Conservation (phyloP, 495 filamentous ascomycete genomes). For the Tuber aestivum region DNA sequence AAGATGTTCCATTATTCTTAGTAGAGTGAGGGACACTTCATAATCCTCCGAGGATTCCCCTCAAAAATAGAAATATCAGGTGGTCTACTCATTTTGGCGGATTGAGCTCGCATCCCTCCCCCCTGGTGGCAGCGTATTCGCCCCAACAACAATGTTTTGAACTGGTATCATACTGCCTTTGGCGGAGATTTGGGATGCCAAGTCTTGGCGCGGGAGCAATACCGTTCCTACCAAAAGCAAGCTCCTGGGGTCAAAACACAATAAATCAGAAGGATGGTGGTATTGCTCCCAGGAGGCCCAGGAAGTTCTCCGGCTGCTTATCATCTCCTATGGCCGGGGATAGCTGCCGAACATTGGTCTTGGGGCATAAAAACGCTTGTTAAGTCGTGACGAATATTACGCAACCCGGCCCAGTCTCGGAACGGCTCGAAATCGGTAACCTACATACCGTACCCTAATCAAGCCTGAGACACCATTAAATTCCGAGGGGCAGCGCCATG, state of each 20-base stretch:
- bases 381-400: background rate
- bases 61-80: background rate
- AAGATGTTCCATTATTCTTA: background rate
- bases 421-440: background rate
- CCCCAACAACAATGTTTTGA: too few species aligned
- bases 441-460: background rate
- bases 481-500: background rate
- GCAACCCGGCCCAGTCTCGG: background rate
- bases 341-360: background rate
- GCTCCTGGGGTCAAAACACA: background rate
- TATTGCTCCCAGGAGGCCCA: background rate
- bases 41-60: background rate
- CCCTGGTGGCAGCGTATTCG: background rate
- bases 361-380: too few species aligned
- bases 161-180: background rate
- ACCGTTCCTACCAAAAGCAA: background rate
- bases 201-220: background rate
- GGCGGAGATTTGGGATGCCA: background rate
- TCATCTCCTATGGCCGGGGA: background rate
- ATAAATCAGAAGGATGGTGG: background rate
- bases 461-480: background rate
- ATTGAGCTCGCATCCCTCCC: background rate
- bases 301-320: background rate
- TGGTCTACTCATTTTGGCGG: background rate
- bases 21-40: background rate